phyloP scores from a whole-genome alignment of 2,329 filamentous ascomycete genomes.

The Parafenestella ontariensis region DNA sequence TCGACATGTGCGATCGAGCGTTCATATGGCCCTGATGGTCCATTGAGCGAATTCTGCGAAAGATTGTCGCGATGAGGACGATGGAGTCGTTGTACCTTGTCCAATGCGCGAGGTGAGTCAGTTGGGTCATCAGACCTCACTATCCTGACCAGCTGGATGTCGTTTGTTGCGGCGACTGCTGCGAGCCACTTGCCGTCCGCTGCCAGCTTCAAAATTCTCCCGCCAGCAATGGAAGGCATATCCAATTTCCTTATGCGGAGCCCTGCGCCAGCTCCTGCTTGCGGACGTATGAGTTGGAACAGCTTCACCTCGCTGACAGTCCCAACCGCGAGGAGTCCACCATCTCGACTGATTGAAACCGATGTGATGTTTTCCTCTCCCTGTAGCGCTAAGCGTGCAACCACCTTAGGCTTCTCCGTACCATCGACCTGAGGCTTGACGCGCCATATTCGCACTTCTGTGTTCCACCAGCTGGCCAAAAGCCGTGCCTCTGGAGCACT shows the following conservation, averaged over 20 bases:
- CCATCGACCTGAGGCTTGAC: conserved; percentile 59
- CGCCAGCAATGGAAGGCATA: conserved; percentile 70
- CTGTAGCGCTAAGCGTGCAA: conserved; percentile 50
- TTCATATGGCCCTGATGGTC: conserved; percentile 77
- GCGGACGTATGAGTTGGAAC: conserved; percentile 70
- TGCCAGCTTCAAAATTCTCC: conserved; percentile 72
- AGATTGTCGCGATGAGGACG: conserved; percentile 42
- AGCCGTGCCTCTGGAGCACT: conserved; percentile 77
- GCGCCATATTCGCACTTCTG: conserved; percentile 84
- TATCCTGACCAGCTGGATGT: conserved; percentile 56
- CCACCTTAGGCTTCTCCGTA: conserved; percentile 52
- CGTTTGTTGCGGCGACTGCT: conserved; percentile 56
- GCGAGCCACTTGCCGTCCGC: conserved; percentile 74
- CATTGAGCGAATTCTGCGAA: conserved; percentile 56
- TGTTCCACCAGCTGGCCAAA: conserved; percentile 90
- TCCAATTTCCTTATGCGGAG: conserved; percentile 75
- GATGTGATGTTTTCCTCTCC: conserved; percentile 84
- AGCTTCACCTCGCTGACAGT: conserved; percentile 78
- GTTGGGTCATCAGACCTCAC: conserved; percentile 51
- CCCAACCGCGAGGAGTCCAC: conserved; percentile 76
- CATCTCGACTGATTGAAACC: conserved; percentile 73
- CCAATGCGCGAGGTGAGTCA: conserved; percentile 48
- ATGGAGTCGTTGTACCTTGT: conserved; percentile 48
- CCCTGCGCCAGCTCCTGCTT: conserved; percentile 61
- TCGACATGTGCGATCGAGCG: conserved; percentile 74